Evolutionary conservation across 768 basidiomycete genomes (phyloP).

Genomic region (Lanmaoa rubissima): DNA sequence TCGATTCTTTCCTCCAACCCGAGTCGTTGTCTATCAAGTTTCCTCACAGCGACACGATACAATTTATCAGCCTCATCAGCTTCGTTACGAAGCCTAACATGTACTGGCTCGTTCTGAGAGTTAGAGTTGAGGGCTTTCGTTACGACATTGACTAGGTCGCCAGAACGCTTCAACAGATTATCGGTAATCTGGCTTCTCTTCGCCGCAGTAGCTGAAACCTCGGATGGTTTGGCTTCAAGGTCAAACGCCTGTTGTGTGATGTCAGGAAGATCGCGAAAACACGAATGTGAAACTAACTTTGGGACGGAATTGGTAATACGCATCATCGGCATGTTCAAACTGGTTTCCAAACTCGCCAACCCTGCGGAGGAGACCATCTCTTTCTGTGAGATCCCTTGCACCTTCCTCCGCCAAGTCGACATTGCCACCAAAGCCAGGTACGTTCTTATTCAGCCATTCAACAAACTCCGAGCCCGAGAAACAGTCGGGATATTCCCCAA

Average conservation of each 20-base stretch:
- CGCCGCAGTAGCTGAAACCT: constrained; percentile 18
- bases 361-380: constrained; percentile 59
- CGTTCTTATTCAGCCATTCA: constrained; percentile 75
- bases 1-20: constrained; percentile 85
- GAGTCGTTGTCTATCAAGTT: constrained; percentile 81
- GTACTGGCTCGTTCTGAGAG: constrained; percentile 55
- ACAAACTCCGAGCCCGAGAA: constrained; percentile 91
- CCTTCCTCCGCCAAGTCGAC: constrained; percentile 76
- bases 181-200: constrained; percentile 44
- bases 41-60: constrained; percentile 79
- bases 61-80: constrained; percentile 78
- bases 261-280: constrained; percentile 25
- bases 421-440: constrained; percentile 74
- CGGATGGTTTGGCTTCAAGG: constrained; percentile 25
- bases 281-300: constrained; percentile 47
- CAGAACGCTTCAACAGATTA: constrained; percentile 65
- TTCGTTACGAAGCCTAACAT: constrained; percentile 70
- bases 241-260: constrained; percentile 26
- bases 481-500: constrained; percentile 83
- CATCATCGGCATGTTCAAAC: constrained; percentile 75
- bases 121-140: constrained; percentile 62
- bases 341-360: constrained; percentile 82
- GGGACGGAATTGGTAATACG: constrained; percentile 81
- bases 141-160: constrained; percentile 66
- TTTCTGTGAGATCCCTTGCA: constrained; percentile 53